These are phyloP conservation scores for Leccinum rimulosum DNA, from an alignment of 768 basidiomycete genomes.

Conservation along the genomic window DNA sequence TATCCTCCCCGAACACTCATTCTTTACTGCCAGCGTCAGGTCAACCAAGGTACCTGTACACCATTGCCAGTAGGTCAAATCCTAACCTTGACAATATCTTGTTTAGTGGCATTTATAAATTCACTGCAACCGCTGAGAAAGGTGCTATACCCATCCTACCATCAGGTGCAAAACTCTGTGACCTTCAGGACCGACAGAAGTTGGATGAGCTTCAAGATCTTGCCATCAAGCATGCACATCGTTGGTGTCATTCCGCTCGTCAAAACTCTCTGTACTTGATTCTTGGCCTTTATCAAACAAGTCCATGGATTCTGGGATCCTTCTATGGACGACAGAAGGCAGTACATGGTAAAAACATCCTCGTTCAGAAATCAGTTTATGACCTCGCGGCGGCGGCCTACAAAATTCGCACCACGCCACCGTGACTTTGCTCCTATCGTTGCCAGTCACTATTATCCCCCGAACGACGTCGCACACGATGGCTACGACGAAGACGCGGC, in stretches of 20 bases:
- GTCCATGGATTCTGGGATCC: not conserved
- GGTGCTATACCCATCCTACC: slow-evolving; percentile 7
- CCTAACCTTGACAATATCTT: not conserved
- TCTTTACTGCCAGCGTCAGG: no score
- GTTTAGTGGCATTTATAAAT: not conserved
- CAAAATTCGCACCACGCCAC: no score
- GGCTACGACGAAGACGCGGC: slow-evolving; percentile 14
- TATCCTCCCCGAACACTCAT: no score
- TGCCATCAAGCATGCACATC: not conserved
- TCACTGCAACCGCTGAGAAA: not conserved
- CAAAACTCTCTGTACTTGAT: slow-evolving; percentile 4
- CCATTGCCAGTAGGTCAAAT: not conserved
- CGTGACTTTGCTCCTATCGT: no score
- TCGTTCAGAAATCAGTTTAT: not conserved
- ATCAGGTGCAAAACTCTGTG: not conserved
- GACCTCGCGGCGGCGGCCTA: not conserved
- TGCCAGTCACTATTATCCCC: not conserved
- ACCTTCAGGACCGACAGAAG: not conserved
- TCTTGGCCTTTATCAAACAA: slow-evolving; percentile 1
- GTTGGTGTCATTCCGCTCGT: not conserved
- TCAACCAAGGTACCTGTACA: no score
- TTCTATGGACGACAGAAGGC: not conserved
- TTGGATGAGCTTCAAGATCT: not conserved
- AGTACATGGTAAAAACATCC: no score
- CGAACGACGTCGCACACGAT: not conserved